phyloP scores from a whole-genome alignment of 495 filamentous ascomycete genomes.

The Parachaetomium inaequale region DNA sequence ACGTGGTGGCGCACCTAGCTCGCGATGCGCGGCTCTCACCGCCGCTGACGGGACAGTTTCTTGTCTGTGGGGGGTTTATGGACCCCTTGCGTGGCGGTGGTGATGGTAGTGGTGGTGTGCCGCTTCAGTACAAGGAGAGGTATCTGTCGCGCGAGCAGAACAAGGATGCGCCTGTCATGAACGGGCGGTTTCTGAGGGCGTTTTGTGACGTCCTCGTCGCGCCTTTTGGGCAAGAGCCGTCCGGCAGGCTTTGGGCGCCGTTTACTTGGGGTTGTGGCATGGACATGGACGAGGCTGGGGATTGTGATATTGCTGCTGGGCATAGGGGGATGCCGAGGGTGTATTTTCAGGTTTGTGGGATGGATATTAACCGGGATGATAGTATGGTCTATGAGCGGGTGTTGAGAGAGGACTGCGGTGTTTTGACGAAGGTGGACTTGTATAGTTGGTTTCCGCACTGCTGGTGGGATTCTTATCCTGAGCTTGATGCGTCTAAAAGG shows the following conservation, averaged over 20 bases:
- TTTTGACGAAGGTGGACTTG: constrained; percentile 23
- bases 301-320: too few relatives aligned
- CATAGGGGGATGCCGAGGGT: constrained; percentile 5
- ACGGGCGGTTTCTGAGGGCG: background rate
- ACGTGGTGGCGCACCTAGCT: constrained; percentile 5
- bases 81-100: too few relatives aligned
- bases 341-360: constrained; percentile 15
- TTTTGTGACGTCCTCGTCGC: background rate
- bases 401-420: constrained; percentile 3
- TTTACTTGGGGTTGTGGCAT: background rate
- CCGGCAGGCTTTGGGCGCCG: constrained; percentile 2
- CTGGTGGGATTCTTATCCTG: constrained; percentile 25
- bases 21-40: background rate
- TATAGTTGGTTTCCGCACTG: constrained; percentile 32
- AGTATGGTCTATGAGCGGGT: constrained; percentile 9
- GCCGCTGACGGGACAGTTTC: background rate
- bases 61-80: background rate
- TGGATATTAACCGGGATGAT: constrained; percentile 15
- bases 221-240: background rate
- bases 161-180: background rate
- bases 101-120: too few relatives aligned
- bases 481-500: background rate
- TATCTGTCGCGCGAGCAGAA: constrained; percentile 11
- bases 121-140: background rate
- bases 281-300: too few relatives aligned